Percentiles rank a stretch among this genome's conserved stretches.
These are phyloP conservation scores for Hymenoscyphus linearis DNA, from an alignment of 2,329 filamentous ascomycete genomes.

Conservation along the genomic window DNA sequence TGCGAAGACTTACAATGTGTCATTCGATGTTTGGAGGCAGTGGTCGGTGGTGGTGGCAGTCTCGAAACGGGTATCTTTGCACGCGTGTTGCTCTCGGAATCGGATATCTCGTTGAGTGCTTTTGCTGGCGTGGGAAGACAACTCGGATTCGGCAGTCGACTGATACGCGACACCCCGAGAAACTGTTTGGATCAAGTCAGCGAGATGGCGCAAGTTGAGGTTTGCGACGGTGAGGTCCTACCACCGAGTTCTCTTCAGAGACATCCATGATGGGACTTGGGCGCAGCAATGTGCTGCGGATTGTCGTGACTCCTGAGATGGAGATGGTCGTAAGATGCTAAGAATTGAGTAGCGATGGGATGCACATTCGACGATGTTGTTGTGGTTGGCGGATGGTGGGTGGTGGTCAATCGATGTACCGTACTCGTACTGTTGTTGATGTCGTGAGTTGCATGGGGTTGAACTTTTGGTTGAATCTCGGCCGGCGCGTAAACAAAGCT, in stretches of 20 bases:
- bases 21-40: conserved; percentile 45
- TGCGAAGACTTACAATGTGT: conserved; percentile 27
- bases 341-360: background rate
- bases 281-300: background rate
- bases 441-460: background rate
- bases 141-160: conserved; percentile 23
- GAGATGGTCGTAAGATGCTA: background rate
- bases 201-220: background rate
- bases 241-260: conserved; percentile 27
- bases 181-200: conserved; percentile 18
- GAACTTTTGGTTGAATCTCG: background rate
- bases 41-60: conserved; percentile 35
- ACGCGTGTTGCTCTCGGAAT: conserved; percentile 56
- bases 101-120: conserved; percentile 49
- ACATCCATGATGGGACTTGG: conserved; percentile 19
- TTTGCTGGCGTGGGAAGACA: conserved; percentile 28
- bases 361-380: background rate
- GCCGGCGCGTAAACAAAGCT: too few species aligned
- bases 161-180: conserved; percentile 28
- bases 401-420: background rate
- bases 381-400: background rate
- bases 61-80: conserved; percentile 37
- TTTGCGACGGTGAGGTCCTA: conserved; percentile 9
- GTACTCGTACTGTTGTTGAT: background rate
- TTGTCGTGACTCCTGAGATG: background rate